phyloP scores from a whole-genome alignment of 139 green algal genomes.

The Chlorella sp. region DNA sequence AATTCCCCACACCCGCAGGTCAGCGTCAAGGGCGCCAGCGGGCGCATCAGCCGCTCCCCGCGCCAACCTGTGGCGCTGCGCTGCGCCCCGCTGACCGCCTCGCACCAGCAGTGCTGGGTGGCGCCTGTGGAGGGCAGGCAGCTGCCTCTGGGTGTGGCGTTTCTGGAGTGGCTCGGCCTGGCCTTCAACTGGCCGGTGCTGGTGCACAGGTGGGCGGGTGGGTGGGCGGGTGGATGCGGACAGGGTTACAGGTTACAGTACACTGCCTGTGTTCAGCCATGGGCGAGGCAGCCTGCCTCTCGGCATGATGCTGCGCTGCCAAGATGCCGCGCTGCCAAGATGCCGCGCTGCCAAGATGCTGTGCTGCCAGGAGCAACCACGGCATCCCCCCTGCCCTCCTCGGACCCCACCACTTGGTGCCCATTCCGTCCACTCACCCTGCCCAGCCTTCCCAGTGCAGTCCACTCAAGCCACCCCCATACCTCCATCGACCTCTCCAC shows the following conservation, averaged over 20 bases:
- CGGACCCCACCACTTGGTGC: no score
- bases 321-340: no score
- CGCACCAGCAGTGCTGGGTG: constrained; percentile 25
- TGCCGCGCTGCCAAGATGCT: no score
- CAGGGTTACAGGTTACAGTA: no score
- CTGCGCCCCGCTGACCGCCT: constrained; percentile 3
- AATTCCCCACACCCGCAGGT: constrained; percentile 2
- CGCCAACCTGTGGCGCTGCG: constrained; percentile 10
- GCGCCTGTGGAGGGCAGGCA: neutral
- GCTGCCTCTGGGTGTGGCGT: constrained; percentile 24
- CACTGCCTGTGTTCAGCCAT: no score
- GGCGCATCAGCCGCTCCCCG: constrained; percentile 20
- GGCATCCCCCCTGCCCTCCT: no score
- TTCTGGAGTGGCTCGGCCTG: constrained; percentile 44
- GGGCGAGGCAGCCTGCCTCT: no score
- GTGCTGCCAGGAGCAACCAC: no score
- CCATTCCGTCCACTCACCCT: no score
- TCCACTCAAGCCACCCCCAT: no score
- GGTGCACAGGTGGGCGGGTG: constrained; percentile 31
- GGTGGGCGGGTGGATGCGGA: neutral
- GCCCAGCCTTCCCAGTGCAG: no score
- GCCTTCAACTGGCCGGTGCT: constrained; percentile 48
- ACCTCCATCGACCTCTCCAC: neutral
- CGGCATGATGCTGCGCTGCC: no score
- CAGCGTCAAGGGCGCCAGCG: neutral